Percentiles rank a stretch among this genome's conserved stretches.
Evolutionary conservation across 2,329 filamentous ascomycete genomes (phyloP).

Genomic region (Alternaria sp.): DNA sequence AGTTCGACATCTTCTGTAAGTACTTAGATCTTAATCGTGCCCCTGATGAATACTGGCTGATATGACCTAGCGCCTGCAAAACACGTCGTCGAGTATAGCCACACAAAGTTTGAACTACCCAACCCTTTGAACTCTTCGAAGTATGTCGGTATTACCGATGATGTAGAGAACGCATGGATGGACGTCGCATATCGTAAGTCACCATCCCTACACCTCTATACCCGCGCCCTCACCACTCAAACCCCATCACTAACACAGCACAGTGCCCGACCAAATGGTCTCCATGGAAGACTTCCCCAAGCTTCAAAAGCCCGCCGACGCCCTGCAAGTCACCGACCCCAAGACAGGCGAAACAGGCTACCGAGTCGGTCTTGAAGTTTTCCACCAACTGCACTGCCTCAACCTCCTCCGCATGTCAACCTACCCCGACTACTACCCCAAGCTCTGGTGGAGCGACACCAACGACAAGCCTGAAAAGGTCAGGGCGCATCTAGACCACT

Average conservation of each 20-base stretch:
- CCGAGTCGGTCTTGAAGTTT: constrained; percentile 65
- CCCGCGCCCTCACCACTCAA: not conserved
- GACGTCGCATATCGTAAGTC: constrained; percentile 56
- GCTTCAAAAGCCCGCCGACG: constrained; percentile 59
- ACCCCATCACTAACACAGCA: not conserved
- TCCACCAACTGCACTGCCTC: constrained; percentile 57
- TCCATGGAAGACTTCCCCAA: constrained; percentile 60
- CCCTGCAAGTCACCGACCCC: constrained; percentile 63
- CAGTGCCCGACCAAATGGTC: constrained; percentile 68
- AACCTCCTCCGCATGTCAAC: constrained; percentile 44
- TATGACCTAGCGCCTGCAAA: constrained; percentile 32
- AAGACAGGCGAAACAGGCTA: constrained; percentile 64
- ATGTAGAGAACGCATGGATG: constrained; percentile 65
- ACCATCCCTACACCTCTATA: not conserved
- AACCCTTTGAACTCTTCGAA: constrained; percentile 40
- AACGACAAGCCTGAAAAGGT: constrained; percentile 39
- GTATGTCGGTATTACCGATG: constrained; percentile 63
- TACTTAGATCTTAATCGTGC: not conserved
- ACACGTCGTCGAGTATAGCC: constrained; percentile 37
- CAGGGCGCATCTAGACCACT: constrained; percentile 40
- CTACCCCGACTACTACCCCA: constrained; percentile 42
- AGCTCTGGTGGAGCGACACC: constrained; percentile 34
- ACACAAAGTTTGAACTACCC: constrained; percentile 35
- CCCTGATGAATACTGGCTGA: not conserved
- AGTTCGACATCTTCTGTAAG: constrained; percentile 41